These are phyloP conservation scores for Adiantum capillusveneris DNA, from an alignment of 75 land plant species.

Conservation along the genomic window DNA sequence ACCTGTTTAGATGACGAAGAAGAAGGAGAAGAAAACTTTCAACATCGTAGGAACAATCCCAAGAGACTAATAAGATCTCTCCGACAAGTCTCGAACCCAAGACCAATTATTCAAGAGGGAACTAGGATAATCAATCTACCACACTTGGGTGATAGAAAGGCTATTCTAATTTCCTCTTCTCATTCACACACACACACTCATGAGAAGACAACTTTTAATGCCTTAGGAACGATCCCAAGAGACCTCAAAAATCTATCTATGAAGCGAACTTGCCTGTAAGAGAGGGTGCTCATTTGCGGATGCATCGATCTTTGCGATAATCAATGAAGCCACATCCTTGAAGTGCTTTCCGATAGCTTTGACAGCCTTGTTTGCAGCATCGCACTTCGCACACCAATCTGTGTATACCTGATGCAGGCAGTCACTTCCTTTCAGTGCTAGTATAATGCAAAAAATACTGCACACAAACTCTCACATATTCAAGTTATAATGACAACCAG, in stretches of 20 bases:
- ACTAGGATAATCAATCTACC: too few relatives aligned
- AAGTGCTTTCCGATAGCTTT: slow-evolving; percentile 78
- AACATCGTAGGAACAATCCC: background rate
- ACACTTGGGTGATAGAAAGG: too few relatives aligned
- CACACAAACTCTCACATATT: too few relatives aligned
- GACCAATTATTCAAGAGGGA: too few relatives aligned
- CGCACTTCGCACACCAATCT: slow-evolving; percentile 84
- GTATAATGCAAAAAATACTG: too few relatives aligned
- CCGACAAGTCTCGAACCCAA: too few relatives aligned
- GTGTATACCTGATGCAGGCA: slow-evolving; percentile 54
- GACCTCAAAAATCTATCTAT: background rate
- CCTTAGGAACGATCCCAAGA: too few relatives aligned
- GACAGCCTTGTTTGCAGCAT: slow-evolving; percentile 56
- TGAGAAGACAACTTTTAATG: background rate
- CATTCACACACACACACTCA: background rate
- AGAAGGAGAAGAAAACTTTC: too few relatives aligned
- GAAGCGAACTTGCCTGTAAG: slow-evolving; percentile 35
- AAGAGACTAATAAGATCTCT: too few relatives aligned
- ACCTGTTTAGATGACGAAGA: slow-evolving; percentile 45
- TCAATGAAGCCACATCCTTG: slow-evolving; percentile 51
- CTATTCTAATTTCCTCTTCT: too few relatives aligned
- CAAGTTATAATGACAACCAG: too few relatives aligned
- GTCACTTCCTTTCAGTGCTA: too few relatives aligned
- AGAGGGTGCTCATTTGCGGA: slow-evolving; percentile 79
- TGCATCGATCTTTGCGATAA: slow-evolving; percentile 79